phyloP scores from a whole-genome alignment of 192 early-diverging fungal genomes.

The Coemansia reversa region DNA sequence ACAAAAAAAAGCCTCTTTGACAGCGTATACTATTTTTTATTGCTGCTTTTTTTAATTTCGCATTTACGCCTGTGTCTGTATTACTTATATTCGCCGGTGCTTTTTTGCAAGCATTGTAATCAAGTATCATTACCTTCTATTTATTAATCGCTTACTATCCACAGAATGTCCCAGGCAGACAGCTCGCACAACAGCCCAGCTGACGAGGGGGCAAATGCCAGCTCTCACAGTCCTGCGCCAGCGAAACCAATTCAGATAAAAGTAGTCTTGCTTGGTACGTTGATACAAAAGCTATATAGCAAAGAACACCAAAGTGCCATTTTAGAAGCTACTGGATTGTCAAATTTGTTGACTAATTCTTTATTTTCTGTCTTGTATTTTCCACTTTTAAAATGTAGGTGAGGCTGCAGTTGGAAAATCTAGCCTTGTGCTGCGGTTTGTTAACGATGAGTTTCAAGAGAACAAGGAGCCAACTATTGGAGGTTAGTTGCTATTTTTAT shows the following conservation, averaged over 20 bases:
- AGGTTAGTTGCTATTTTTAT: constrained; percentile 32
- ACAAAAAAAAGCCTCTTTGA: neutral
- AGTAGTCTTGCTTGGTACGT: constrained; percentile 81
- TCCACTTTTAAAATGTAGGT: constrained; percentile 43
- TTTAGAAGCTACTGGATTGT: neutral
- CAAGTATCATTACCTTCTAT: constrained; percentile 9
- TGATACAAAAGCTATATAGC: neutral
- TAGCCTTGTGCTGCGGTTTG: constrained; percentile 91
- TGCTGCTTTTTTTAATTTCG: constrained; percentile 8
- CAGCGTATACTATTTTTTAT: constrained; percentile 1
- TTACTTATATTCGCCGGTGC: constrained; percentile 1
- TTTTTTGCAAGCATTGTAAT: constrained; percentile 3
- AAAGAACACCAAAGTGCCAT: neutral
- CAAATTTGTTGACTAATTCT: neutral
- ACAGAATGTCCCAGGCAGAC: constrained; percentile 42
- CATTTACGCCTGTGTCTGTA: constrained; percentile 1
- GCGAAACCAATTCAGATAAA: constrained; percentile 93
- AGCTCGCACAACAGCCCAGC: constrained; percentile 29
- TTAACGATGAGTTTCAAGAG: constrained; percentile 91
- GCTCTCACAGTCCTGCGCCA: constrained; percentile 8
- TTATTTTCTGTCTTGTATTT: neutral
- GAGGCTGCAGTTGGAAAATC: constrained; percentile 99
- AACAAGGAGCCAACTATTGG: constrained; percentile 99
- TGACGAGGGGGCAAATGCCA: constrained; percentile 15
- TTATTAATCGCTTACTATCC: constrained; percentile 7